Base-by-base conservation (phyloP, 208 protist species). In the Wallacemonas sp. region DNA sequence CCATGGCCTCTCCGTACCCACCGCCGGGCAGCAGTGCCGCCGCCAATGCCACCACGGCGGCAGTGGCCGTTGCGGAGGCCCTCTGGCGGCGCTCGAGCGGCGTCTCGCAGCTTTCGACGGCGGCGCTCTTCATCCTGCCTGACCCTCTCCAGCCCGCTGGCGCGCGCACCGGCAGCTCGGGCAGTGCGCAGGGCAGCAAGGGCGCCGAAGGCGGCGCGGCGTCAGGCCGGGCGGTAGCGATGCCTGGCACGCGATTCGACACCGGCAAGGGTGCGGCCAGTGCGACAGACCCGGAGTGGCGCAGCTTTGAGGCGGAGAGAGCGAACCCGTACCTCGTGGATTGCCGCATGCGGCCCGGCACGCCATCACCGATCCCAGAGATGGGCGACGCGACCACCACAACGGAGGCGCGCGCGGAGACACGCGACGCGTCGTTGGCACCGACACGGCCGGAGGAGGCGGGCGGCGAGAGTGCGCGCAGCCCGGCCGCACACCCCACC, bases 211-310 rank as follows among this genome's bases (percentile, higher is more conserved):
- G 36, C 36, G 0, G n/a, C n/a, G n/a, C n/a, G n/a, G n/a, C n/a
- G n/a, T n/a, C n/a, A n/a, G 36, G 36, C 36, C 36, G 36, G 36
- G 10, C 36, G 36, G 10, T 14, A 41, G 36, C 36, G 36, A 14
- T 41, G 10, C 36, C 36, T 41, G 10, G 36, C n/a, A n/a, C n/a
- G n/a, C n/a, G n/a, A n/a, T n/a, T n/a, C n/a, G n/a, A n/a, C n/a
- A n/a, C n/a, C n/a, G n/a, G n/a, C n/a, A n/a, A n/a, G n/a, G n/a
- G n/a, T n/a, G n/a, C n/a, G n/a, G n/a, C 11, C 2, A 39, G 8
- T 16, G 73, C 81, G n/a, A 45, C 69, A 20, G 78, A 76, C 20
- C 71, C 72, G 18, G 81, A 81, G 64, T 87, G 81, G 81, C 61
- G 64, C 36, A 84, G 75, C 52, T 62, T 82, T 2, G 69, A 68